phyloP scores from a whole-genome alignment of 208 protist genomes.

The Leishmania major region DNA sequence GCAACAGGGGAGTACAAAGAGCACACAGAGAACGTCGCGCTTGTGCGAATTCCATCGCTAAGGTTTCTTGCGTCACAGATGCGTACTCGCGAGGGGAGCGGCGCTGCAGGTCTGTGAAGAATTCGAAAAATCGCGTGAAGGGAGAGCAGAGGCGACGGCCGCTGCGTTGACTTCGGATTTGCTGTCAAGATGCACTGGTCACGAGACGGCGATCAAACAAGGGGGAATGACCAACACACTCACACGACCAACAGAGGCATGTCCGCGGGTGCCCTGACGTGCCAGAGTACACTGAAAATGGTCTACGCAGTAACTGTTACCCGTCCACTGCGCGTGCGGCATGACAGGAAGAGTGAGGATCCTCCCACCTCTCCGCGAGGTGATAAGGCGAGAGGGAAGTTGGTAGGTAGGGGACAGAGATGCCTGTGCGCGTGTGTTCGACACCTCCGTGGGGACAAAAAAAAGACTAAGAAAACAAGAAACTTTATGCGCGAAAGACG shows the following conservation, averaged over 20 bases:
- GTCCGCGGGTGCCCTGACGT: not conserved
- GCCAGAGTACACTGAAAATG: not conserved
- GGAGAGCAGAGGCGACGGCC: not conserved
- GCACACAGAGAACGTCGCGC: not conserved
- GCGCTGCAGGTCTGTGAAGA: not conserved
- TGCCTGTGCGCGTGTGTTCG: not conserved
- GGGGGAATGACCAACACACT: not conserved
- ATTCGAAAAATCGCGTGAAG: not conserved
- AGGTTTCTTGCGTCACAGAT: not conserved
- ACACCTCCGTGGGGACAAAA: not conserved
- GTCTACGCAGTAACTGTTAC: conserved; percentile 29
- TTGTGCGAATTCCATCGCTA: not conserved
- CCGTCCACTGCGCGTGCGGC: conserved; percentile 15
- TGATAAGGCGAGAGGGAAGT: not conserved
- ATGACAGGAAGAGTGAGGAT: not conserved
- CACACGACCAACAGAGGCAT: not conserved
- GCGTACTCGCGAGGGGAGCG: not conserved
- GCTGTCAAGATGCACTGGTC: not conserved
- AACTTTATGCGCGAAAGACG: not conserved
- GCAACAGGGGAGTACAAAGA: not conserved
- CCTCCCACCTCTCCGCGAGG: not conserved
- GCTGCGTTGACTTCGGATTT: not conserved
- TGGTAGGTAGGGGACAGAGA: not conserved
- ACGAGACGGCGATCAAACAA: not conserved
- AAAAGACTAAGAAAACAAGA: not conserved